phyloP scores from a whole-genome alignment of 345 rosid genomes.

The Acer saccharum region DNA sequence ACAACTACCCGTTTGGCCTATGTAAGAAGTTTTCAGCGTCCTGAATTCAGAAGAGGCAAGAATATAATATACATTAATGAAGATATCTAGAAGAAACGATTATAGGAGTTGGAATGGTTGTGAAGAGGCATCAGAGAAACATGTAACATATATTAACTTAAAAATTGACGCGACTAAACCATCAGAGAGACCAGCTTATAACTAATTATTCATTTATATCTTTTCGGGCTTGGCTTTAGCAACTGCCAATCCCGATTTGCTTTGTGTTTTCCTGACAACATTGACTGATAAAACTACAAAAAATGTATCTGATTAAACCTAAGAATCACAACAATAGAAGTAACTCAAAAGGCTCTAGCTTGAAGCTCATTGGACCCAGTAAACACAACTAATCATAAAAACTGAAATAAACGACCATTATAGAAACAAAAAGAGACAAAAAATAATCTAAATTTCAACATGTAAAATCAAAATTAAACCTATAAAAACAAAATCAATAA shows the following conservation, averaged over 20 bases:
- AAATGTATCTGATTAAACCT: neutral
- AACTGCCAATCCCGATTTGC: neutral
- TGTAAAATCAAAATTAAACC: neutral
- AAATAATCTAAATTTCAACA: neutral
- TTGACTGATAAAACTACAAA: neutral
- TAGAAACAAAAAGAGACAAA: neutral
- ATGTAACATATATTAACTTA: neutral
- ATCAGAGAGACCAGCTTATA: neutral
- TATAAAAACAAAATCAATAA: neutral
- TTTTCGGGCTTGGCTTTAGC: neutral
- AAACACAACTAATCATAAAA: neutral
- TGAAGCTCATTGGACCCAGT: neutral
- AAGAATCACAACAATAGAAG: neutral
- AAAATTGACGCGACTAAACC: neutral
- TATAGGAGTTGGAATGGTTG: slow-evolving; percentile 32
- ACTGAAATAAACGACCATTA: neutral
- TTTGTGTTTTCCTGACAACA: neutral
- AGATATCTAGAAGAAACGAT: slow-evolving; percentile 44
- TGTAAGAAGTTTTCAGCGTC: slow-evolving; percentile 35
- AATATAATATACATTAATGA: slow-evolving; percentile 39
- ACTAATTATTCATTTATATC: neutral
- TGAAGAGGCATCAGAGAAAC: neutral
- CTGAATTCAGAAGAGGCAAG: slow-evolving; percentile 42
- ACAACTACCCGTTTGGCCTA: neutral
- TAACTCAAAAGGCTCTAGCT: slow-evolving; percentile 11